A percentile compares a stretch with the other conserved stretches of the same genome.
Evolutionary conservation across 2,329 filamentous ascomycete species (phyloP).

Genomic region (Aurifilum marmelostoma): DNA sequence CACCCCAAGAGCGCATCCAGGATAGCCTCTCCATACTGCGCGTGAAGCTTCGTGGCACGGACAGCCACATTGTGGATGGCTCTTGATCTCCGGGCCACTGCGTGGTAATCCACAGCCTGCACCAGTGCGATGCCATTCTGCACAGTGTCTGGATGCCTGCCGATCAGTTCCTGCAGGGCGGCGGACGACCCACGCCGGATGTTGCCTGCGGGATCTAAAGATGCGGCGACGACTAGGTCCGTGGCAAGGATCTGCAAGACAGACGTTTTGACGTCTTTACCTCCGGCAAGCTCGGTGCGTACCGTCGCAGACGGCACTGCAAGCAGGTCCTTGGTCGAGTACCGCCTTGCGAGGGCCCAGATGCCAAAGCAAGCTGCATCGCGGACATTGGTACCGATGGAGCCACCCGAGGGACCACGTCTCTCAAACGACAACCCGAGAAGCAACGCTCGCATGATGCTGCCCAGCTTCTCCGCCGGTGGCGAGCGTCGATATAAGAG

Average conservation of each 20-base stretch:
- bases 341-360: slow-evolving; percentile 88
- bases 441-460: slow-evolving; percentile 76
- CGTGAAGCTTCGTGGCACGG: slow-evolving; percentile 67
- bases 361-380: slow-evolving; percentile 97
- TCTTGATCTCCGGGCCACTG: slow-evolving; percentile 82
- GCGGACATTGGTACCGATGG: slow-evolving; percentile 85
- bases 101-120: slow-evolving; percentile 89
- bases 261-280: slow-evolving; percentile 43
- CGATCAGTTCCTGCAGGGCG: slow-evolving; percentile 90
- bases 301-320: slow-evolving; percentile 57
- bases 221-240: slow-evolving; percentile 79
- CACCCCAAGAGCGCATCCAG: slow-evolving; percentile 75
- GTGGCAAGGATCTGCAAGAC: slow-evolving; percentile 79
- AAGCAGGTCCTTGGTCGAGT: slow-evolving; percentile 77
- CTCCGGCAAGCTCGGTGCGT: slow-evolving; percentile 41
- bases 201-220: slow-evolving; percentile 87
- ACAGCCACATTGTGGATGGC: slow-evolving; percentile 79
- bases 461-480: slow-evolving; percentile 68
- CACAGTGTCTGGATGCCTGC: slow-evolving; percentile 86
- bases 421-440: slow-evolving; percentile 88
- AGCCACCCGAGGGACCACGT: slow-evolving; percentile 79
- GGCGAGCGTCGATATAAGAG: slow-evolving; percentile 84
- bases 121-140: slow-evolving; percentile 82
- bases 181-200: slow-evolving; percentile 91
- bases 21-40: slow-evolving; percentile 71